These are phyloP conservation scores for Ehretia macrophylla DNA, from an alignment of 257 asterid species.

Conservation along the genomic window DNA sequence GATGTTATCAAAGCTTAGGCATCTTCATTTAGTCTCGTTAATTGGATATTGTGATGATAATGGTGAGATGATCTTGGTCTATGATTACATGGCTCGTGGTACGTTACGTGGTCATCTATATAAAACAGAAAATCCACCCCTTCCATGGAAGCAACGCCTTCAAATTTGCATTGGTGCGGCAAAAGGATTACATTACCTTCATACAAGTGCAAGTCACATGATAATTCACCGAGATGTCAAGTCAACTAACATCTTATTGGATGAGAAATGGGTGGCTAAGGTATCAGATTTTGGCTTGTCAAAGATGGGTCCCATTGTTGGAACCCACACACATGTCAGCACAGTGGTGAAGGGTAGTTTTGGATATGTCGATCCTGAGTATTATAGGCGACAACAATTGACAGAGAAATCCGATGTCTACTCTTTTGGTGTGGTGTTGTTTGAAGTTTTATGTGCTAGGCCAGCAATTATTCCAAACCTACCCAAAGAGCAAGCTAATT, in stretches of 20 bases:
- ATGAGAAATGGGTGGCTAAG: conserved; percentile 62
- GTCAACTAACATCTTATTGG: conserved; percentile 59
- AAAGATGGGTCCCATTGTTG: conserved; percentile 46
- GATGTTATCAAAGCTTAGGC: conserved; percentile 54
- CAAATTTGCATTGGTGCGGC: conserved; percentile 62
- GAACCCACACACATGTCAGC: conserved; percentile 46
- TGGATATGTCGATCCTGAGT: conserved; percentile 70
- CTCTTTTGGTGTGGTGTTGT: conserved; percentile 63
- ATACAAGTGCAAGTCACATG: conserved; percentile 35
- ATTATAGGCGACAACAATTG: conserved; percentile 44
- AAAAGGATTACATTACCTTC: conserved; percentile 57
- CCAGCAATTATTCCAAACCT: conserved; percentile 27
- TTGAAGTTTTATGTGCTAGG: conserved; percentile 53
- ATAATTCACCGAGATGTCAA: conserved; percentile 72
- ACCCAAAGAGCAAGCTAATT: conserved; percentile 38
- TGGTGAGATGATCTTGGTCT: conserved; percentile 64
- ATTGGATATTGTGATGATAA: conserved; percentile 61
- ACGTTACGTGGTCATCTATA: conserved; percentile 51
- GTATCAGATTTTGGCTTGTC: conserved; percentile 74
- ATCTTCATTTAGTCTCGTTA: conserved; percentile 56
- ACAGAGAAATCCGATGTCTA: conserved; percentile 71
- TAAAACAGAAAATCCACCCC: conserved; percentile 29
- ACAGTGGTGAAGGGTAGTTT: conserved; percentile 70
- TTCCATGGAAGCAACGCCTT: conserved; percentile 54
- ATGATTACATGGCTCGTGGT: conserved; percentile 63